phyloP scores from a whole-genome alignment of 2,329 filamentous ascomycete genomes.

The Pseudogymnoascus sp. region DNA sequence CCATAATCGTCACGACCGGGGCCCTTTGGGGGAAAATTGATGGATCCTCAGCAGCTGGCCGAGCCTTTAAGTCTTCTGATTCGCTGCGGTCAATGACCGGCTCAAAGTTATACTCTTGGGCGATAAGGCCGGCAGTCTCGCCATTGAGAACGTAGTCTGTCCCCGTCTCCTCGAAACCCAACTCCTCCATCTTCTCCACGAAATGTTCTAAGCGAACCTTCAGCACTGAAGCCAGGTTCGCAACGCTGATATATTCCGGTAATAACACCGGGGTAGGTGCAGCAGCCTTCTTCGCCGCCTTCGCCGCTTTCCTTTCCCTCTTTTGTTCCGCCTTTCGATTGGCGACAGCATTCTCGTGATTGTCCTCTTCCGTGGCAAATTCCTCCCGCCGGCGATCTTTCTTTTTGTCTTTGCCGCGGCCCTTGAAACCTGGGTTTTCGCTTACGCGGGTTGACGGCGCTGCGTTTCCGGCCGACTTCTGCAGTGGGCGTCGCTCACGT shows the following conservation, averaged over 20 bases:
- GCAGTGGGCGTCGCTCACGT: not conserved
- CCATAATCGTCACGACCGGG: slow-evolving; percentile 98
- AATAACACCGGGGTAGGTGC: slow-evolving; percentile 59
- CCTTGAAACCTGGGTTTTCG: not conserved
- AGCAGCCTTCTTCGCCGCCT: slow-evolving; percentile 29
- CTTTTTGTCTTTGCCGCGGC: slow-evolving; percentile 5
- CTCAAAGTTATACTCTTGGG: slow-evolving; percentile 87
- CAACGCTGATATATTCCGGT: slow-evolving; percentile 87
- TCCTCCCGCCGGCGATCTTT: slow-evolving; percentile 20
- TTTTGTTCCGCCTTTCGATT: slow-evolving; percentile 30
- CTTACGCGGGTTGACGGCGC: not conserved
- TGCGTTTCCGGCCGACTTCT: not conserved
- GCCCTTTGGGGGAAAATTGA: slow-evolving; percentile 64
- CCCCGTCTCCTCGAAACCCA: slow-evolving; percentile 82
- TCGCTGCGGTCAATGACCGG: slow-evolving; percentile 64
- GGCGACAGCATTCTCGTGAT: slow-evolving; percentile 25
- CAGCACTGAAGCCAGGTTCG: slow-evolving; percentile 67
- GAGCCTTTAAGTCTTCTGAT: slow-evolving; percentile 59
- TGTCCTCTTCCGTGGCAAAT: slow-evolving; percentile 24
- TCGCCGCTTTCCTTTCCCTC: slow-evolving; percentile 35
- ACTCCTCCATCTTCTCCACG: slow-evolving; percentile 63
- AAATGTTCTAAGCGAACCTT: slow-evolving; percentile 64
- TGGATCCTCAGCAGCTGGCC: slow-evolving; percentile 59
- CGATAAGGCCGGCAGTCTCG: slow-evolving; percentile 82
- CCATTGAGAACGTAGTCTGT: slow-evolving; percentile 80